Conservation (phyloP, 2,329 filamentous ascomycete genomes). For the Stagonosporopsis rhizophila region DNA sequence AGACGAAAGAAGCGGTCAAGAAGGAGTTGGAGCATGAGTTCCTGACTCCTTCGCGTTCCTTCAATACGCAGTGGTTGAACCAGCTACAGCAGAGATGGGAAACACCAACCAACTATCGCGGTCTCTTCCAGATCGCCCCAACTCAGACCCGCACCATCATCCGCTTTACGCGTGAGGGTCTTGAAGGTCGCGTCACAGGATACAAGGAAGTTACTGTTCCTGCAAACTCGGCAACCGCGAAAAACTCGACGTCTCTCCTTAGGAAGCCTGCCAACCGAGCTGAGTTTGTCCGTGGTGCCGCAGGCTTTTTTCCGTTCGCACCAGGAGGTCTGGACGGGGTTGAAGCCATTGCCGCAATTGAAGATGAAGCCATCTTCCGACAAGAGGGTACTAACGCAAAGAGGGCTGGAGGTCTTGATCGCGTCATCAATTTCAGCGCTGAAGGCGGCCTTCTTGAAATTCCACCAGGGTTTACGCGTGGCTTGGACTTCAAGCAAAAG, state of each 20-base stretch:
- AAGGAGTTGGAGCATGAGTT: slow-evolving; percentile 76
- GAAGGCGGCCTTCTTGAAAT: slow-evolving; percentile 81
- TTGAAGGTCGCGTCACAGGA: slow-evolving; percentile 90
- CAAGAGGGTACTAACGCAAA: slow-evolving; percentile 53
- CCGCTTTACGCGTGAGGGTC: slow-evolving; percentile 86
- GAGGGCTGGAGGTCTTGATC: slow-evolving; percentile 67
- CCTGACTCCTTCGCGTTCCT: slow-evolving; percentile 77
- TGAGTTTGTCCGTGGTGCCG: slow-evolving; percentile 90
- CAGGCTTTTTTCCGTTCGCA: slow-evolving; percentile 93
- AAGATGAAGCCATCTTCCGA: slow-evolving; percentile 72
- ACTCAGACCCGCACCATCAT: slow-evolving; percentile 96
- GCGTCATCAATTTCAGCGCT: slow-evolving; percentile 81
- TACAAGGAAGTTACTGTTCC: slow-evolving; percentile 95
- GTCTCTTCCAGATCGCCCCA: slow-evolving; percentile 84
- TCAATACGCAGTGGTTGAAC: slow-evolving; percentile 87
- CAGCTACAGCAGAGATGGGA: slow-evolving; percentile 91
- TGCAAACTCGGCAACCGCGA: slow-evolving; percentile 86
- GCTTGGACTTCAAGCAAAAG: slow-evolving; percentile 74
- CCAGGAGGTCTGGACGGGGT: slow-evolving; percentile 88
- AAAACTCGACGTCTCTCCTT: slow-evolving; percentile 89
- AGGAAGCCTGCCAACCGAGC: slow-evolving; percentile 85
- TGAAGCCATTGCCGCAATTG: slow-evolving; percentile 82
- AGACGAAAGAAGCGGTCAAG: slow-evolving; percentile 69
- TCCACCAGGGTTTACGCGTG: slow-evolving; percentile 81
- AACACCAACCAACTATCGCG: slow-evolving; percentile 76